Evolutionary conservation across 768 basidiomycete species (phyloP).

Genomic region (Gymnopilus junonius): DNA sequence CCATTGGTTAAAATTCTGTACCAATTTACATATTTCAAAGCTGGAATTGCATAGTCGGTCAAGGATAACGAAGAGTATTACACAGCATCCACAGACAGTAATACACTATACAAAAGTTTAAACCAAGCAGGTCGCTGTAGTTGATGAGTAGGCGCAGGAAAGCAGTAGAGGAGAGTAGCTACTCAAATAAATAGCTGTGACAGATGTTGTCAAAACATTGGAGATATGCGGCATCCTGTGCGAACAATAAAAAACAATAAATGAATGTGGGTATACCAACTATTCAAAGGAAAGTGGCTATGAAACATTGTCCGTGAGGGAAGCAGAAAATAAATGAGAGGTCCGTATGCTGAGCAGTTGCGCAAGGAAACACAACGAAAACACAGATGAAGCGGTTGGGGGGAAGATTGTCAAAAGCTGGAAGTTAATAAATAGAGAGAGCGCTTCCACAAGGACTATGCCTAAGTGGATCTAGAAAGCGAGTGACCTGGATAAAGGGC

Average conservation of each 20-base stretch:
- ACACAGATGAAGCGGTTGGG: neutral
- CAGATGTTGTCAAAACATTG: neutral
- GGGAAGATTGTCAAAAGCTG: neutral
- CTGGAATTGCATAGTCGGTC: neutral
- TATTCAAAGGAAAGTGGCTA: conserved; percentile 1
- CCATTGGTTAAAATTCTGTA: too few relatives aligned
- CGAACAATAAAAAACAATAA: neutral
- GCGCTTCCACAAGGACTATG: neutral
- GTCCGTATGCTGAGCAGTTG: too few relatives aligned
- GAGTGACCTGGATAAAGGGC: neutral
- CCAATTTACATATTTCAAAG: too few relatives aligned
- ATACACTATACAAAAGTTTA: neutral
- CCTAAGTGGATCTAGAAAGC: neutral
- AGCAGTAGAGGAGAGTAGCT: neutral
- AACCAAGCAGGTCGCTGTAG: neutral
- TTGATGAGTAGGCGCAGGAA: neutral
- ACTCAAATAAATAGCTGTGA: neutral
- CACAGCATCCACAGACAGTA: neutral
- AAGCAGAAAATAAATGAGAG: neutral
- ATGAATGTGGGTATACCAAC: neutral
- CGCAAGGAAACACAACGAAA: too few relatives aligned
- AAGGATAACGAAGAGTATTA: neutral
- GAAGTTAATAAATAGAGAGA: neutral
- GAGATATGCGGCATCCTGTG: neutral
- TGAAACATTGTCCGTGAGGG: neutral